Evolutionary conservation across 176 grass and related monocot species (phyloP), one percentile per base, ranked within the genome.

Genomic region (sorghum (Sorghum bicolor)): DNA sequence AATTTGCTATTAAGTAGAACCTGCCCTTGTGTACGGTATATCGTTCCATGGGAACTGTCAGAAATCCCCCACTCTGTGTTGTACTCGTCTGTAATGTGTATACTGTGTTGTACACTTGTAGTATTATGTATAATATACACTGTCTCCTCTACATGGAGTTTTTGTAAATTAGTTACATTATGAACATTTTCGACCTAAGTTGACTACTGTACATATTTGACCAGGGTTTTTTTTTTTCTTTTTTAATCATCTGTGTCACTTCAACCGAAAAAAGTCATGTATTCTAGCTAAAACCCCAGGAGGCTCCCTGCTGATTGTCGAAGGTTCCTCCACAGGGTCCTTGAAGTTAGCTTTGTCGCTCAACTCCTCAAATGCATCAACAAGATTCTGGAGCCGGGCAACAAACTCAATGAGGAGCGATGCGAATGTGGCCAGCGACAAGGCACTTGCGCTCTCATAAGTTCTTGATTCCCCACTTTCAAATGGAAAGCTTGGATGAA

Each of bases 341-440:
- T 90, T 94, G 74, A 98, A 98, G 26, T 75, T 53, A 9, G 91
- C 93, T n/a, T 84, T 87, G 75, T 90, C 78, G 61, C 93, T 94
- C 36, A 95, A 72, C 77, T 98, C 93, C 25, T 94, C 83, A 47
- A 96, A 87, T 30, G 96, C 93, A 87, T 92, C 83, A 29, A 91
- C 91, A 37, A 96, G 78, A 74, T 93, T 98, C 64, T 90, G 80
- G 52, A 98, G 89, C 69, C 96, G 88, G 2, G 93, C 93, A 28
- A 95, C 96, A 57, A 96, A 94, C 73, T 98, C 93, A 44, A 95
- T 92, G 78, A 98, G 93, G 22, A 95, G 96, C 12, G 96, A 98
- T 20, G 93, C 85, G 47, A 95, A 98, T 8, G 96, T 92, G n/a
- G 89, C 96, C 76, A 98, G 83, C 11, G 91, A 93, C 89, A 95